A percentile compares a stretch with the other conserved stretches of the same genome.
Evolutionary conservation across 164 flowering plant genomes (phyloP).

Genomic region (Annona squamosa): DNA sequence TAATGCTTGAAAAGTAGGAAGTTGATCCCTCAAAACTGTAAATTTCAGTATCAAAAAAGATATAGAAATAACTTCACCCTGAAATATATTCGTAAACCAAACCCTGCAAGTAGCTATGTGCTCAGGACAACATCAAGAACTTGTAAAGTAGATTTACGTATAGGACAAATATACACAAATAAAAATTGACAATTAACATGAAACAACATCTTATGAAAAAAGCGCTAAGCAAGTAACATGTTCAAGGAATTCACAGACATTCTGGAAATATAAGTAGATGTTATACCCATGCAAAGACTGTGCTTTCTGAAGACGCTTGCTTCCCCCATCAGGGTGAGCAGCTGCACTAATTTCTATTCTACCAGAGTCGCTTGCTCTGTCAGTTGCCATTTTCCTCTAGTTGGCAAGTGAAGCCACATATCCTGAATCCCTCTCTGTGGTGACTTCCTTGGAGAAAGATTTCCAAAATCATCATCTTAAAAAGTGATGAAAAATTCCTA

Average conservation of each 20-base stretch:
- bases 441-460: conserved; percentile 20
- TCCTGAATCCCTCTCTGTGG: conserved; percentile 38
- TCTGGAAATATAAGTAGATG: not conserved
- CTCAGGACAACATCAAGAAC: not conserved
- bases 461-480: conserved; percentile 42
- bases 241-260: not conserved
- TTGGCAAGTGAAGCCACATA: conserved; percentile 27
- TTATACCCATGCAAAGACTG: conserved; percentile 62
- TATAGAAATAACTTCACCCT: not conserved
- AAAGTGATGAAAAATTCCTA: conserved; percentile 5
- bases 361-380: conserved; percentile 18
- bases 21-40: not conserved
- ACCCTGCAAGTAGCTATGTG: not conserved
- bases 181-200: not conserved
- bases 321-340: conserved; percentile 26
- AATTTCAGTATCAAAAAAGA: not conserved
- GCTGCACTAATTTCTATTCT: conserved; percentile 14
- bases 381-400: conserved; percentile 50
- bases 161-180: not conserved
- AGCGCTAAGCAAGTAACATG: not conserved
- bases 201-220: not conserved
- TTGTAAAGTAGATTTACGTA: not conserved
- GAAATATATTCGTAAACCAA: not conserved
- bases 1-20: not conserved
- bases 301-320: conserved; percentile 31